Evolutionary conservation across 345 rosid species (phyloP).

Genomic region (Abelmoschus esculentus): DNA sequence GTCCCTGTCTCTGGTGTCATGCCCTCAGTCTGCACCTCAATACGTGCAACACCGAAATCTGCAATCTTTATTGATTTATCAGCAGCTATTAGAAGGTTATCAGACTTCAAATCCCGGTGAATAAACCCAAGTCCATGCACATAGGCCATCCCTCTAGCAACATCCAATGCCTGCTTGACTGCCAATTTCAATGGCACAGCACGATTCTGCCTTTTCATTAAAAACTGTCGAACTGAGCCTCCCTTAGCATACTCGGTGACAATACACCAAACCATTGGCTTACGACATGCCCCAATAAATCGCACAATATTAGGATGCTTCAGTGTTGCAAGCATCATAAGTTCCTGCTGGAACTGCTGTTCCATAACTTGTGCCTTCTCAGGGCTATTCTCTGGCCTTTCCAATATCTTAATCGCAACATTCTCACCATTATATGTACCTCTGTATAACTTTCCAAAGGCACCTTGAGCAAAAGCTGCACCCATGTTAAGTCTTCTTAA

Average conservation of each 20-base stretch:
- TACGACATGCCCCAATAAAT: constrained; percentile 44
- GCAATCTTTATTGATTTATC: constrained; percentile 48
- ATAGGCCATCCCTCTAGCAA: constrained; percentile 46
- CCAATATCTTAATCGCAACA: constrained; percentile 50
- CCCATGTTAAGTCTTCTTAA: constrained; percentile 59
- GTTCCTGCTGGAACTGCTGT: constrained; percentile 52
- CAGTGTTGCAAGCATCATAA: constrained; percentile 49
- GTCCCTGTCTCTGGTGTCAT: constrained; percentile 60
- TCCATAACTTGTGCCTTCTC: constrained; percentile 45
- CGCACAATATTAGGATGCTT: constrained; percentile 48
- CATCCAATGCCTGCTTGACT: constrained; percentile 46
- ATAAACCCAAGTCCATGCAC: constrained; percentile 44
- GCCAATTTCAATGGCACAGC: constrained; percentile 43
- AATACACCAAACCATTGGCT: constrained; percentile 46
- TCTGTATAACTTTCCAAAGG: constrained; percentile 58
- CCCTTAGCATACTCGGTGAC: constrained; percentile 28
- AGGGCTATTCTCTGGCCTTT: constrained; percentile 41
- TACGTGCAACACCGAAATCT: constrained; percentile 49
- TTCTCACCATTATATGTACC: constrained; percentile 54
- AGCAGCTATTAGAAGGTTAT: constrained; percentile 39
- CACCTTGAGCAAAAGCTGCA: constrained; percentile 70
- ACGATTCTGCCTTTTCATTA: constrained; percentile 14
- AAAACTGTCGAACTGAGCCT: too few species aligned
- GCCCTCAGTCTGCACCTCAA: constrained; percentile 46
- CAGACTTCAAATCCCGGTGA: constrained; percentile 48